These are phyloP conservation scores for Neurospora tetraspora DNA, from an alignment of 495 filamentous ascomycete genomes.

Conservation along the genomic window DNA sequence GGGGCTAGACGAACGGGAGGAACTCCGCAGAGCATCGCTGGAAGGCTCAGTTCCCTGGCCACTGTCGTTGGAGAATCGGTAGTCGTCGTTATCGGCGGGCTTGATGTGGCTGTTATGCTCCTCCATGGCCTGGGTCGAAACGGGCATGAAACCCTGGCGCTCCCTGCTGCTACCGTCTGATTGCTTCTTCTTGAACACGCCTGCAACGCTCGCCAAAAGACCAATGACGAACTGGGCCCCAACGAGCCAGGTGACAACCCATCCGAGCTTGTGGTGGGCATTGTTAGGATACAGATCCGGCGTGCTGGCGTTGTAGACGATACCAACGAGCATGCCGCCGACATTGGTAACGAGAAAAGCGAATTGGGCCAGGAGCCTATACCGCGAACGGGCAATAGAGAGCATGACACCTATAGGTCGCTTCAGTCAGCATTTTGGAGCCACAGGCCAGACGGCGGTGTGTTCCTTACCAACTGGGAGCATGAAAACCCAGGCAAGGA, in stretches of 20 bases:
- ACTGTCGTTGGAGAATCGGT: constrained; percentile 72
- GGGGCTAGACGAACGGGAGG: constrained; percentile 51
- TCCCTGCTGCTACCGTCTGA: constrained; percentile 22
- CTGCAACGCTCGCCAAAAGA: constrained; percentile 45
- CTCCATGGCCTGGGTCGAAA: constrained; percentile 58
- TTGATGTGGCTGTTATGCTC: constrained; percentile 40
- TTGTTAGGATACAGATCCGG: constrained; percentile 87
- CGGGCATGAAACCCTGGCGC: constrained; percentile 50
- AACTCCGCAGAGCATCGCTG: constrained; percentile 53
- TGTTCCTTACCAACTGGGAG: constrained; percentile 62
- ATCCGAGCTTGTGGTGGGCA: constrained; percentile 81
- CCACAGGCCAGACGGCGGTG: not conserved
- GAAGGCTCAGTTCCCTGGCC: constrained; percentile 76
- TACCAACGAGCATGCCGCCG: constrained; percentile 57
- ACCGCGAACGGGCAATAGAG: constrained; percentile 69
- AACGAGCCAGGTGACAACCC: constrained; percentile 68
- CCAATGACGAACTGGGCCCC: constrained; percentile 58
- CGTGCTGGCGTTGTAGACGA: constrained; percentile 71
- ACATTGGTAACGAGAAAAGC: constrained; percentile 65
- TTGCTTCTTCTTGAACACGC: constrained; percentile 15
- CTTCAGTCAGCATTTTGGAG: constrained; percentile 12
- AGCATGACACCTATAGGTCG: constrained; percentile 66
- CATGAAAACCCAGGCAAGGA: constrained; percentile 70
- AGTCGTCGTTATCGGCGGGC: constrained; percentile 31
- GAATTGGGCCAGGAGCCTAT: constrained; percentile 63